phyloP scores from a whole-genome alignment of 2,329 filamentous ascomycete species.

The Sclerotinia trifoliorum region DNA sequence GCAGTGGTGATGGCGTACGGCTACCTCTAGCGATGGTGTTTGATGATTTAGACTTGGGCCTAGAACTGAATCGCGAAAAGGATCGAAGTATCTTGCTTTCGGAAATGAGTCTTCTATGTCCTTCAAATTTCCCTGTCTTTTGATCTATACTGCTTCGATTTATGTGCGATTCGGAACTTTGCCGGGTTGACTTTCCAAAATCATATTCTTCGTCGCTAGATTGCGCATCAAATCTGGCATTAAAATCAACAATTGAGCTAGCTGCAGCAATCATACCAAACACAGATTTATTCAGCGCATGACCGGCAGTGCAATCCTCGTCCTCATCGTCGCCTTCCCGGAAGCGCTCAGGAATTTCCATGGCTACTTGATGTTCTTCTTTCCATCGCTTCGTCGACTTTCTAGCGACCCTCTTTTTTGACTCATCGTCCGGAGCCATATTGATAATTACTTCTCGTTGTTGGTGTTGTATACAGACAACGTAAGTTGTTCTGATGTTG shows the following conservation, averaged over 20 bases:
- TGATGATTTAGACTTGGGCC: slow-evolving; percentile 44
- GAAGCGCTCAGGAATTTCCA: slow-evolving; percentile 57
- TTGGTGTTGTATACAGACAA: neutral
- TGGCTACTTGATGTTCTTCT: slow-evolving; percentile 45
- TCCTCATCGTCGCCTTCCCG: slow-evolving; percentile 58
- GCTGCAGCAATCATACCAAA: slow-evolving; percentile 90
- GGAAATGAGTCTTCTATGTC: slow-evolving; percentile 60
- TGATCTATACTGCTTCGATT: slow-evolving; percentile 39
- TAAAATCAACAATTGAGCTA: slow-evolving; percentile 78
- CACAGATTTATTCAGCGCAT: slow-evolving; percentile 85
- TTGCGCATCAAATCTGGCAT: slow-evolving; percentile 72
- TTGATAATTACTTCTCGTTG: neutral
- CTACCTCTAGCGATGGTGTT: slow-evolving; percentile 31
- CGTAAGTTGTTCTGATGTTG: slow-evolving; percentile 8
- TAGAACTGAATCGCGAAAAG: slow-evolving; percentile 53
- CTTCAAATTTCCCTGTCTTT: slow-evolving; percentile 40
- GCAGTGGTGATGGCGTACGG: slow-evolving; percentile 24
- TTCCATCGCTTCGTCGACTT: slow-evolving; percentile 46
- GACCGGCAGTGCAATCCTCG: slow-evolving; percentile 59
- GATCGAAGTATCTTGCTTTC: slow-evolving; percentile 66
- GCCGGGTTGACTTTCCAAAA: slow-evolving; percentile 28
- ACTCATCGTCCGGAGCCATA: slow-evolving; percentile 43
- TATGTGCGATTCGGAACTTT: slow-evolving; percentile 31
- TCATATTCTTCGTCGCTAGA: slow-evolving; percentile 68
- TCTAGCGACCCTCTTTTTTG: slow-evolving; percentile 45